These are phyloP conservation scores for Curvularia eragrostidis DNA, from an alignment of 2,329 filamentous ascomycete species.

Conservation along the genomic window DNA sequence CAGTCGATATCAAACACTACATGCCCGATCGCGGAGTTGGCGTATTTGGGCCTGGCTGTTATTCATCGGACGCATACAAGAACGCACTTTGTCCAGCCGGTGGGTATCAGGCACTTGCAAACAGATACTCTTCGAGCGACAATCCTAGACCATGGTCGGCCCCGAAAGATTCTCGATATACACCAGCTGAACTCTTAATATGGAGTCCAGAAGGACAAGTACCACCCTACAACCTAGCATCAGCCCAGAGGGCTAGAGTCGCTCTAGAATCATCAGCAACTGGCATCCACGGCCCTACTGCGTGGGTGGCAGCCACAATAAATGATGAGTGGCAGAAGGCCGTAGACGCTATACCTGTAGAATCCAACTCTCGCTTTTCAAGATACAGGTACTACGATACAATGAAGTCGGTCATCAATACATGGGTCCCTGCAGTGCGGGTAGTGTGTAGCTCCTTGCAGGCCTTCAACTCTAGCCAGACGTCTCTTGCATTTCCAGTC, in stretches of 20 bases:
- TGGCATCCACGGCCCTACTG: neutral
- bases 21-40: neutral
- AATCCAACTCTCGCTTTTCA: neutral
- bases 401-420: neutral
- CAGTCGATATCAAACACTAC: neutral
- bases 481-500: neutral
- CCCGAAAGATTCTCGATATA: neutral
- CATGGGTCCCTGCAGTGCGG: neutral
- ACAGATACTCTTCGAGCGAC: neutral
- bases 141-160: constrained; percentile 1
- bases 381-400: neutral
- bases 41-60: neutral
- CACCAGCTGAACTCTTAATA: neutral
- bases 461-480: neutral
- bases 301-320: neutral
- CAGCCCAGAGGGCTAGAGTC: neutral
- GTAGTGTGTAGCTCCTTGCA: neutral
- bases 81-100: neutral
- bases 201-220: constrained; percentile 1
- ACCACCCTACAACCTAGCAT: neutral
- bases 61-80: neutral
- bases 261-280: constrained; percentile 1
- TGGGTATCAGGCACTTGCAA: neutral
- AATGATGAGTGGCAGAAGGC: neutral
- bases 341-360: neutral